Evolutionary conservation across 108 stramenopile species (phyloP).

Genomic region (Nitzschia inconspicua): DNA sequence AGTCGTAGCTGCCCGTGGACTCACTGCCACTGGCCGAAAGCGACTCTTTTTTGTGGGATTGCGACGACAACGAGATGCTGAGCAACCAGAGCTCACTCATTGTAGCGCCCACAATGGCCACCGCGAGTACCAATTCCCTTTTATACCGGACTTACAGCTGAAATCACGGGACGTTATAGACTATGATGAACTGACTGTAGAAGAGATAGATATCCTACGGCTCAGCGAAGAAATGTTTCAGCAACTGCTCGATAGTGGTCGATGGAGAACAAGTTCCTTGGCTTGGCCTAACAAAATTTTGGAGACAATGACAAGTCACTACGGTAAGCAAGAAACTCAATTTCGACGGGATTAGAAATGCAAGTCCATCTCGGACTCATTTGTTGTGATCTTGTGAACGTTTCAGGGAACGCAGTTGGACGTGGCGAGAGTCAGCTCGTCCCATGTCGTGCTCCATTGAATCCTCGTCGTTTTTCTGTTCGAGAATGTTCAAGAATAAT

Average conservation of each 20-base stretch:
- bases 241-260: constrained; percentile 39
- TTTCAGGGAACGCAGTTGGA: constrained; percentile 69
- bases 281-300: constrained; percentile 68
- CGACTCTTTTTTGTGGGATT: constrained; percentile 73
- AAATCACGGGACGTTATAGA: constrained; percentile 56
- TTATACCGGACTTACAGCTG: constrained; percentile 67
- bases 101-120: background rate
- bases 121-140: constrained; percentile 57
- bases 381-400: too few species aligned
- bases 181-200: constrained; percentile 43
- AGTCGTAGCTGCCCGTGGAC: constrained; percentile 61
- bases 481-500: constrained; percentile 75
- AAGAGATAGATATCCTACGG: constrained; percentile 49
- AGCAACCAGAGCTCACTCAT: background rate
- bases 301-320: constrained; percentile 68
- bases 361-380: too few species aligned
- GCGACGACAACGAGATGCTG: constrained; percentile 9
- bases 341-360: too few species aligned
- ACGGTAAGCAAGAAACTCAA: too few species aligned
- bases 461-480: constrained; percentile 62
- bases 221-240: constrained; percentile 40
- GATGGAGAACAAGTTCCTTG: constrained; percentile 56
- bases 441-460: constrained; percentile 44
- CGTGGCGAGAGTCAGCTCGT: constrained; percentile 72
- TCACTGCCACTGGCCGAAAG: constrained; percentile 64